Percentiles rank a stretch among this genome's conserved stretches.
These are phyloP conservation scores for Penicillium freii DNA, from an alignment of 2,329 filamentous ascomycete genomes.

Conservation along the genomic window DNA sequence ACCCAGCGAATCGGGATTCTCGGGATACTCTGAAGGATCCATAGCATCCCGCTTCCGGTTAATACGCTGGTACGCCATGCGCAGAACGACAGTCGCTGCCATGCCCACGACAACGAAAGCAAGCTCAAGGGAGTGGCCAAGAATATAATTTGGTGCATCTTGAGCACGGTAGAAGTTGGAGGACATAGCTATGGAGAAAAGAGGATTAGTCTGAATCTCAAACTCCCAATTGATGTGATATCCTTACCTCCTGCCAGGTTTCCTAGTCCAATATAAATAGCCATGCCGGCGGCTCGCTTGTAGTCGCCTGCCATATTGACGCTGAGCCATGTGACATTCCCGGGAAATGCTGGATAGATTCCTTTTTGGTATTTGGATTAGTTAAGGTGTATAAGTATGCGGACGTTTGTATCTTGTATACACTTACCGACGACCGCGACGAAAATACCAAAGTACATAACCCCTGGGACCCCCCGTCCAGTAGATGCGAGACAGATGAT, in stretches of 20 bases:
- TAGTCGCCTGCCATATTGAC: slow-evolving; percentile 59
- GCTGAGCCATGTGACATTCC: slow-evolving; percentile 56
- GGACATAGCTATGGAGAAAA: slow-evolving; percentile 55
- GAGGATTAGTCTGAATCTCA: background rate
- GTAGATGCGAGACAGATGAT: slow-evolving; percentile 48
- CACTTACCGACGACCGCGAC: slow-evolving; percentile 45
- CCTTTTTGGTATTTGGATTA: slow-evolving; percentile 15
- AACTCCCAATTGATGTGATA: background rate
- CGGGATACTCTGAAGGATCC: slow-evolving; percentile 46
- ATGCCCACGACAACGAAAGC: slow-evolving; percentile 51
- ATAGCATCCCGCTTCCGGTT: slow-evolving; percentile 58
- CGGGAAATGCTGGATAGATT: slow-evolving; percentile 49
- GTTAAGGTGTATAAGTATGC: background rate
- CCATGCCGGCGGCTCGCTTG: slow-evolving; percentile 61
- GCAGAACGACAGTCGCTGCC: slow-evolving; percentile 44
- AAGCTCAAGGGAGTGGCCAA: slow-evolving; percentile 53
- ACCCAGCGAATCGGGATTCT: slow-evolving; percentile 57
- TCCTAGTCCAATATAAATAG: slow-evolving; percentile 61
- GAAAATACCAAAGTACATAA: slow-evolving; percentile 51
- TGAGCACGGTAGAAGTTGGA: slow-evolving; percentile 66
- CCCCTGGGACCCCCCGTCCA: slow-evolving; percentile 37
- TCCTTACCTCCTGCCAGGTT: slow-evolving; percentile 47
- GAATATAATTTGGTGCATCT: slow-evolving; percentile 51
- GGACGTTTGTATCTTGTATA: background rate
- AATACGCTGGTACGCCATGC: slow-evolving; percentile 55